Evolutionary conservation across 75 land plant species (phyloP), one percentile per base, ranked within the genome.

Genomic region (Picea sitchensis): DNA sequence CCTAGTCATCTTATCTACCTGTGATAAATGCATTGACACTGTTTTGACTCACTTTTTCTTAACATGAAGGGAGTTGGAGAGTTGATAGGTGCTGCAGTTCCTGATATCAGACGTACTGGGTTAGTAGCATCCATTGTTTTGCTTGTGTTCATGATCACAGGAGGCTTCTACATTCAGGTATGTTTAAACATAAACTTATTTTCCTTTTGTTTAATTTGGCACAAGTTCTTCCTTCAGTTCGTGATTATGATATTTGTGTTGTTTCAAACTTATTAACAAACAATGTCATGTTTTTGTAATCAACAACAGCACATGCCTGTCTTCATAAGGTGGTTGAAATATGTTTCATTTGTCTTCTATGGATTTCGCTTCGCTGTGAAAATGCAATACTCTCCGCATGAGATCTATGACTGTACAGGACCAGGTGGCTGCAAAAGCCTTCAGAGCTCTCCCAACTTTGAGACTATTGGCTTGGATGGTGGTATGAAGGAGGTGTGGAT

Each of bases 151-250:
- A 79, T 86, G 18, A 82, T 86, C 23, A 77, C 81, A 63, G 88
- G 88, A 76, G 88, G 88, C 34, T 86, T 83, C 77, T 86, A 86
- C 69, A 86, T 86, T 57, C 85, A 86, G 78, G 88, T 86, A 83
- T 38, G 65, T 63, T 63, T 23, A 63, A 18, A n/a, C 63, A 61
- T 61, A 18, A 61, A 5, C n/a, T 61, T 61, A 20, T 5, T 61
- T 61, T 21, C 63, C 63, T 20, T 20, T 61, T 63, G 26, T n/a
- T 63, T 9, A 63, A 21, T n/a, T 26, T 63, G 21, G 9, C 6
- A 23, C 65, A 63, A 51, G 12, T n/a, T 63, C 26, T 63, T 63
- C 21, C 26, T 63, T 23, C 32, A 63, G 21, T 18, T 31, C 2
- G 8, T 62, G 65, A 7, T 62, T 62, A 62, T 62, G 23, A 23